These are phyloP conservation scores for Phytophthora brassicae DNA, from an alignment of 352 stramenopile species.

Conservation along the genomic window DNA sequence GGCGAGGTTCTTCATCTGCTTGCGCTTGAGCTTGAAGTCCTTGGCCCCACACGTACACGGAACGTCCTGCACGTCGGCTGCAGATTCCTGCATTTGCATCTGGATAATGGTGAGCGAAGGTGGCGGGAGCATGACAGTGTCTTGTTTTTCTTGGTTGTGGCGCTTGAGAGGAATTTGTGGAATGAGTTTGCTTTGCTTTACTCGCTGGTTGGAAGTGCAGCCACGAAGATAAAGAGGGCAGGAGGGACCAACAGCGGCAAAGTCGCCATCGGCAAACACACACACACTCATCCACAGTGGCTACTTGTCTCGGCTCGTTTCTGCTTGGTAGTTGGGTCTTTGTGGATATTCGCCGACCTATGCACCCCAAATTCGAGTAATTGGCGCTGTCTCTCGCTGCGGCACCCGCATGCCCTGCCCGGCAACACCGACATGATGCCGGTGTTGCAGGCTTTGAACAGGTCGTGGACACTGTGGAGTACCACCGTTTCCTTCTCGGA, in stretches of 20 bases:
- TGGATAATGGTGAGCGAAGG: conserved; percentile 25
- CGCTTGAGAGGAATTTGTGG: conserved; percentile 22
- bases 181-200: conserved; percentile 13
- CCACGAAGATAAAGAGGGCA: conserved; percentile 9
- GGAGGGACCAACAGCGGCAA: conserved; percentile 6
- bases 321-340: conserved; percentile 9
- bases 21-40: conserved; percentile 29
- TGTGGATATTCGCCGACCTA: conserved; percentile 24
- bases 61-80: background rate
- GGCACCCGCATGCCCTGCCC: conserved; percentile 1
- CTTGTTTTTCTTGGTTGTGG: conserved; percentile 3
- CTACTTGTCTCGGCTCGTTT: conserved; percentile 21
- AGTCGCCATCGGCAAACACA: conserved; percentile 3
- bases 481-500: conserved; percentile 11
- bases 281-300: conserved; percentile 19
- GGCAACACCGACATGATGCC: too few relatives aligned
- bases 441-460: conserved; percentile 19
- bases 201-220: background rate
- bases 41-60: conserved; percentile 43
- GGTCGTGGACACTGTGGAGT: background rate
- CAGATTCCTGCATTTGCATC: conserved; percentile 9
- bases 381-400: conserved; percentile 11
- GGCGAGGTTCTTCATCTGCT: conserved; percentile 15
- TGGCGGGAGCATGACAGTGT: conserved; percentile 21
- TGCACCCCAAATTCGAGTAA: conserved; percentile 22